These are phyloP conservation scores for Crithidia sp. DNA, from an alignment of 208 protist species.

Conservation along the genomic window DNA sequence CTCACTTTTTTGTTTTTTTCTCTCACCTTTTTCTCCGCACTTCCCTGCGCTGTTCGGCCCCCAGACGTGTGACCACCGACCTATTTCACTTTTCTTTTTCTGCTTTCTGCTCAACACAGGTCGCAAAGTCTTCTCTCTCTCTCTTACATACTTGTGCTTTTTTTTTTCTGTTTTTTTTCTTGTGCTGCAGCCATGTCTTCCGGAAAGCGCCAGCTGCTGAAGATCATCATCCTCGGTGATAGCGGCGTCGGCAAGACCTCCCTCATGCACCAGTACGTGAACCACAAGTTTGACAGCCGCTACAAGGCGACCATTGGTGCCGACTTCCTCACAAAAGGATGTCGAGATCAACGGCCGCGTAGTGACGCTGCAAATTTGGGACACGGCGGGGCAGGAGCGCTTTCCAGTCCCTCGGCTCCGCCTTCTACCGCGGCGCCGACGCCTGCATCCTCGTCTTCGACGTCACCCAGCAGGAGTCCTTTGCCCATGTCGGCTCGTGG, in stretches of 20 bases:
- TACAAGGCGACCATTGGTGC: conserved; percentile 99
- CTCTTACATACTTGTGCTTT: conserved; percentile 4
- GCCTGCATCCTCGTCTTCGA: conserved; percentile 95
- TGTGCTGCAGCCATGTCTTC: conserved; percentile 31
- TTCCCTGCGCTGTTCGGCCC: background rate
- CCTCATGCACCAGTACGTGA: conserved; percentile 93
- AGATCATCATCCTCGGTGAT: conserved; percentile 95
- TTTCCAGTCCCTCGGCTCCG: conserved; percentile 99
- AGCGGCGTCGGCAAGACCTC: conserved; percentile 93
- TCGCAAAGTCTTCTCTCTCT: background rate
- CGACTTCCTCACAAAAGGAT: conserved; percentile 99
- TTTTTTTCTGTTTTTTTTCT: conserved; percentile 2
- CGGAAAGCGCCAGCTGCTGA: conserved; percentile 89
- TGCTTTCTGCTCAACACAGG: background rate
- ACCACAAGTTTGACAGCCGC: conserved; percentile 92
- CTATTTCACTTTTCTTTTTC: background rate
- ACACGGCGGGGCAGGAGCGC: conserved; percentile 98
- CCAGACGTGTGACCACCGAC: too few relatives aligned
- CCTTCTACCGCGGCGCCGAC: conserved; percentile 99
- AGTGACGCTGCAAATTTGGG: conserved; percentile 97
- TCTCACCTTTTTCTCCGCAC: background rate
- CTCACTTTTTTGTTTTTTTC: background rate
- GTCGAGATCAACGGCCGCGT: conserved; percentile 96
- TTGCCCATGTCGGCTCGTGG: conserved; percentile 95
- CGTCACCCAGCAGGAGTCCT: conserved; percentile 86